These are phyloP conservation scores for Acacia concinna DNA, from an alignment of 331 rosid species.

Conservation along the genomic window DNA sequence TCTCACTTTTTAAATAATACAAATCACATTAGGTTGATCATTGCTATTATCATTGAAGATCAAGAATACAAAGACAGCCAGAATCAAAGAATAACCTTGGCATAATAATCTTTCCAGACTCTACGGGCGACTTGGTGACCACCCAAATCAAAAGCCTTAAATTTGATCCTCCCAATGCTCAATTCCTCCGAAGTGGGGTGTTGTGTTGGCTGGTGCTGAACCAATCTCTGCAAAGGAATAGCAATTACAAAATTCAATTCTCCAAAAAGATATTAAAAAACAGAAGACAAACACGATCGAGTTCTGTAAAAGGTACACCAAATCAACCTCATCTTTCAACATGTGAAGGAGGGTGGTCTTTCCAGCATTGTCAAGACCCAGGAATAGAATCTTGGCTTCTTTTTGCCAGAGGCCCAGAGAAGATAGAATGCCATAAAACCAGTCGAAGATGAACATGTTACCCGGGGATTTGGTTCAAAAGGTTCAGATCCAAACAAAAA, in stretches of 20 bases:
- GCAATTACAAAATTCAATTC: neutral
- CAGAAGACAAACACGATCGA: slow-evolving; percentile 1
- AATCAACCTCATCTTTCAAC: slow-evolving; percentile 51
- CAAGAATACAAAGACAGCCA: neutral
- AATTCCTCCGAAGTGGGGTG: slow-evolving; percentile 53
- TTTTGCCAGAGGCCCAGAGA: slow-evolving; percentile 60
- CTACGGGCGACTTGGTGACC: slow-evolving; percentile 50
- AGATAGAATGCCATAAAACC: slow-evolving; percentile 57
- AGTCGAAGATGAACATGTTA: slow-evolving; percentile 47
- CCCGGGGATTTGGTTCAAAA: neutral
- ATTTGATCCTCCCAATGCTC: slow-evolving; percentile 53
- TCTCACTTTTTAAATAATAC: slow-evolving; percentile 13
- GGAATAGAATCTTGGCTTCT: slow-evolving; percentile 53
- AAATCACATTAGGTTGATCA: neutral
- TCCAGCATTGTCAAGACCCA: slow-evolving; percentile 59
- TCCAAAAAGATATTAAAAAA: neutral
- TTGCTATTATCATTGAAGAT: neutral
- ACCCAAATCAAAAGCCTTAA: slow-evolving; percentile 53
- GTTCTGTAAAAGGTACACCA: neutral
- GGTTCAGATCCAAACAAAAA: slow-evolving; percentile 33
- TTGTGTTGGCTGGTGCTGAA: slow-evolving; percentile 50
- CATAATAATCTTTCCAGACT: slow-evolving; percentile 48
- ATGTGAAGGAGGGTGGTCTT: slow-evolving; percentile 59
- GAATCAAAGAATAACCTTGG: slow-evolving; percentile 36
- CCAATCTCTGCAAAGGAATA: slow-evolving; percentile 37